A percentile compares a stretch with the other conserved stretches of the same genome.
These are phyloP conservation scores for Chaetomidium leptoderma DNA, from an alignment of 495 filamentous ascomycete species.

Conservation along the genomic window DNA sequence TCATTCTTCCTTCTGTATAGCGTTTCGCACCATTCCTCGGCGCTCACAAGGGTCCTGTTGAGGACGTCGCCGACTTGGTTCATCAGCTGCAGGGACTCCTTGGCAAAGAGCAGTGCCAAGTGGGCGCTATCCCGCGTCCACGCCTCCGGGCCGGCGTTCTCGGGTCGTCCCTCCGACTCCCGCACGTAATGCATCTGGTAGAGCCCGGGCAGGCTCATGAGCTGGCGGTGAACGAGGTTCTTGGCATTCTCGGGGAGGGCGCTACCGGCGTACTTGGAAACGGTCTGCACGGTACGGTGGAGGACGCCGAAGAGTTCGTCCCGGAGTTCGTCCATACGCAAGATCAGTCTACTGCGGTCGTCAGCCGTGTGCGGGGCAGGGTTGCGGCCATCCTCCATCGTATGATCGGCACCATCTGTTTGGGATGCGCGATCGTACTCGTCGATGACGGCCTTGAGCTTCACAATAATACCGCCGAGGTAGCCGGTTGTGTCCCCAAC, in stretches of 20 bases:
- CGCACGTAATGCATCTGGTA: constrained; percentile 55
- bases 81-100: constrained; percentile 87
- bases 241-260: constrained; percentile 80
- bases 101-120: constrained; percentile 72
- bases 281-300: constrained; percentile 68
- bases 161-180: constrained; percentile 45
- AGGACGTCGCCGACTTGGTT: constrained; percentile 74
- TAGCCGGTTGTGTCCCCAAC: constrained; percentile 73
- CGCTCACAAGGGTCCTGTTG: constrained; percentile 76
- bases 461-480: constrained; percentile 62
- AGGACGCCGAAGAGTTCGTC: constrained; percentile 71
- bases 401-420: constrained; percentile 19
- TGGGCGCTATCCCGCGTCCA: constrained; percentile 52
- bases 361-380: constrained; percentile 28
- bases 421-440: constrained; percentile 60
- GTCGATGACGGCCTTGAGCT: constrained; percentile 65
- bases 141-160: constrained; percentile 32
- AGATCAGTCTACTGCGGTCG: constrained; percentile 43
- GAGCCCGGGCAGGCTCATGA: constrained; percentile 72
- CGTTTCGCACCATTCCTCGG: constrained; percentile 80
- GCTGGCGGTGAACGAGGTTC: constrained; percentile 68
- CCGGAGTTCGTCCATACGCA: constrained; percentile 63
- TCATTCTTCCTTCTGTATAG: constrained; percentile 55
- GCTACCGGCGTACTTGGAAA: constrained; percentile 78
- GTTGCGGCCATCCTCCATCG: constrained; percentile 21